These are phyloP conservation scores for Globisporangium cederbergense DNA, from an alignment of 352 stramenopile species.

Conservation along the genomic window DNA sequence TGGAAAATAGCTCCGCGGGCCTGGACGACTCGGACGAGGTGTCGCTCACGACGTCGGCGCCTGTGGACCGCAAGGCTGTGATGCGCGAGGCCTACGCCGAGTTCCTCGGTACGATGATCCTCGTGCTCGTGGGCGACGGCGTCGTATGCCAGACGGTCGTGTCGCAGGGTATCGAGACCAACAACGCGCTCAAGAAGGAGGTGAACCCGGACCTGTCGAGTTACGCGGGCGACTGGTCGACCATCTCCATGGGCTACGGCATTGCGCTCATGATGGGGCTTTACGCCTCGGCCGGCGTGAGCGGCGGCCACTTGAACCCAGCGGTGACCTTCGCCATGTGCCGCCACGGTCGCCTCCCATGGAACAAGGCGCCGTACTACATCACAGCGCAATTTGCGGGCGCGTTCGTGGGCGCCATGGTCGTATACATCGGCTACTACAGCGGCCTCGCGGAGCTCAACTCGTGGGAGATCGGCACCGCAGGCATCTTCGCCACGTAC, in stretches of 20 bases:
- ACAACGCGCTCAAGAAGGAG: constrained; percentile 45
- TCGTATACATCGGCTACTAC: constrained; percentile 72
- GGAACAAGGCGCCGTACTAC: constrained; percentile 65
- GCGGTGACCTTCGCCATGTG: constrained; percentile 68
- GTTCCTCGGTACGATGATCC: constrained; percentile 60
- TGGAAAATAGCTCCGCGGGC: constrained; percentile 21
- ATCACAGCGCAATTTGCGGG: constrained; percentile 56
- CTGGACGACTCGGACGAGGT: constrained; percentile 37
- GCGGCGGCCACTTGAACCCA: constrained; percentile 66
- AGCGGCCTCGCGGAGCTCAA: constrained; percentile 48
- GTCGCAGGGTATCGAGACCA: constrained; percentile 56
- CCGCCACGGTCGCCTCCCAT: constrained; percentile 51
- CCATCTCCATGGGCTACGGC: constrained; percentile 65
- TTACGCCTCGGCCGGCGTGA: constrained; percentile 63
- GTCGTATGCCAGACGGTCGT: constrained; percentile 59
- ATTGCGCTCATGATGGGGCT: constrained; percentile 72
- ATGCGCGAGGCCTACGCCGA: constrained; percentile 36
- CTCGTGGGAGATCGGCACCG: constrained; percentile 56
- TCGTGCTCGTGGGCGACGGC: constrained; percentile 52
- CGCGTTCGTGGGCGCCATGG: constrained; percentile 57
- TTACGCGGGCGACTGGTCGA: constrained; percentile 67
- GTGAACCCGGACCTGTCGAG: constrained; percentile 40
- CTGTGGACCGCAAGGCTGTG: constrained; percentile 29
- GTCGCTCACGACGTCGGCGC: constrained; percentile 44
- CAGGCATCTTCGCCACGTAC: constrained; percentile 73